Evolutionary conservation across 1,139 yeast species (phyloP).

Genomic region (Arxiozyma slooffiae): DNA sequence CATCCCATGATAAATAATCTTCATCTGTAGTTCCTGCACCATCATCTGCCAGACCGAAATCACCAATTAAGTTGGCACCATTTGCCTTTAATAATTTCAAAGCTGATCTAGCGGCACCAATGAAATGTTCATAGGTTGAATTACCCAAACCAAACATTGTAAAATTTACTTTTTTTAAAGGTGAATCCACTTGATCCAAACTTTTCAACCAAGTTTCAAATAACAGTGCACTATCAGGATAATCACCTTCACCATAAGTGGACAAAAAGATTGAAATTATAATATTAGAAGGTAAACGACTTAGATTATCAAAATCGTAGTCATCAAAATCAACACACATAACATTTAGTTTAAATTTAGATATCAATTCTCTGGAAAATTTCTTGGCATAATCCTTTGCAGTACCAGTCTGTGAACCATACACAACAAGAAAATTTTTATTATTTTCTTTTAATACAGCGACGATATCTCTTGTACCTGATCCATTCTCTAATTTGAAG

Average conservation of each 20-base stretch:
- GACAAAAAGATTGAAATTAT: conserved; percentile 70
- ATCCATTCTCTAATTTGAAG: conserved; percentile 8
- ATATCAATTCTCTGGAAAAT: conserved; percentile 75
- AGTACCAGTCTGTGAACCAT: conserved; percentile 98
- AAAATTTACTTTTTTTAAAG: conserved; percentile 49
- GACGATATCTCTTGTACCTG: conserved; percentile 49
- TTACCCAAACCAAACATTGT: conserved; percentile 87
- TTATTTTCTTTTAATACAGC: conserved; percentile 51
- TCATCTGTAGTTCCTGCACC: conserved; percentile 93
- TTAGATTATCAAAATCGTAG: conserved; percentile 70
- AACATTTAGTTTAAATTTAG: conserved; percentile 61
- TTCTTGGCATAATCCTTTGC: conserved; percentile 95
- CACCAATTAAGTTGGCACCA: conserved; percentile 66
- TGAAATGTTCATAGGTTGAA: conserved; percentile 84
- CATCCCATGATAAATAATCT: conserved; percentile 91
- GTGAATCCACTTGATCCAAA: conserved; percentile 29
- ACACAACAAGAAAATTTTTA: conserved; percentile 74
- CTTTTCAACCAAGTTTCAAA: conserved; percentile 51
- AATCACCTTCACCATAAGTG: conserved; percentile 97
- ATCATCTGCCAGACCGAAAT: conserved; percentile 85
- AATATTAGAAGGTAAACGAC: conserved; percentile 42
- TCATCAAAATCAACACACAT: conserved; percentile 87
- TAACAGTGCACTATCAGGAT: conserved; percentile 83
- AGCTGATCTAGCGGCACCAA: conserved; percentile 66
- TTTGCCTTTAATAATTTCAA: conserved; percentile 40